Conservation (phyloP, 805 yeast genomes). For the Yarrowia sp. region DNA sequence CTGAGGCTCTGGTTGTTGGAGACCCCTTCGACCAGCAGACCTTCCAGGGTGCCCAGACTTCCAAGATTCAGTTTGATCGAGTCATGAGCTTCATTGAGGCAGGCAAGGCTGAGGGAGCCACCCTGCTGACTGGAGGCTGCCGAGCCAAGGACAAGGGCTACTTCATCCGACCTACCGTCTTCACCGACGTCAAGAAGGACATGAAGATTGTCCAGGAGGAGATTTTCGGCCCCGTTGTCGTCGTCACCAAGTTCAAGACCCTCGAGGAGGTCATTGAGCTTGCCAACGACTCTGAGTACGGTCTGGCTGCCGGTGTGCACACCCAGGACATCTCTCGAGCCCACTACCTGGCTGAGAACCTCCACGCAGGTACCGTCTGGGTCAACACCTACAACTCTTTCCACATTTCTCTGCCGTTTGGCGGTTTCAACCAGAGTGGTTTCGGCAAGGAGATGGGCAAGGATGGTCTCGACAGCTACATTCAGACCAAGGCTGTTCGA, state of each 20-base stretch:
- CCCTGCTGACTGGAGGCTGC: slow-evolving; percentile 75
- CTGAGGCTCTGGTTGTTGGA: slow-evolving; percentile 60
- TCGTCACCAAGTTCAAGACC: slow-evolving; percentile 59
- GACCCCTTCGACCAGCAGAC: slow-evolving; percentile 72
- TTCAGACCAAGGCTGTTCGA: slow-evolving; percentile 73
- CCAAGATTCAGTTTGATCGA: slow-evolving; percentile 69
- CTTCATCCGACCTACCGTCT: slow-evolving; percentile 72
- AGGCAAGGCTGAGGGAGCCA: slow-evolving; percentile 83
- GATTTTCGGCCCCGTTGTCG: slow-evolving; percentile 84
- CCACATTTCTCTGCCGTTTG: slow-evolving; percentile 68
- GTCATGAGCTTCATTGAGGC: slow-evolving; percentile 69
- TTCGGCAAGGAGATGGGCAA: slow-evolving; percentile 79
- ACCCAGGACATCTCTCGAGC: slow-evolving; percentile 65
- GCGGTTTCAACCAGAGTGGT: slow-evolving; percentile 78
- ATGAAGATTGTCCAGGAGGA: slow-evolving; percentile 74
- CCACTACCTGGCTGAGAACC: slow-evolving; percentile 56
- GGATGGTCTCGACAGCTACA: slow-evolving; percentile 66
- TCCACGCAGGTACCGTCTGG: slow-evolving; percentile 69
- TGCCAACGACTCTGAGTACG: slow-evolving; percentile 74
- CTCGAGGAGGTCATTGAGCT: slow-evolving; percentile 64
- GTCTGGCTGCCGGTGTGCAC: slow-evolving; percentile 80
- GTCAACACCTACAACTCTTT: slow-evolving; percentile 67
- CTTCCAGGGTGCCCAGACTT: slow-evolving; percentile 89
- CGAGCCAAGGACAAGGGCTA: slow-evolving; percentile 54
- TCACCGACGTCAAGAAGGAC: slow-evolving; percentile 62